A percentile compares a stretch with the other conserved stretches of the same genome.
These are phyloP conservation scores for Barnettozyma pratensis DNA, from an alignment of 805 yeast species.

Conservation along the genomic window DNA sequence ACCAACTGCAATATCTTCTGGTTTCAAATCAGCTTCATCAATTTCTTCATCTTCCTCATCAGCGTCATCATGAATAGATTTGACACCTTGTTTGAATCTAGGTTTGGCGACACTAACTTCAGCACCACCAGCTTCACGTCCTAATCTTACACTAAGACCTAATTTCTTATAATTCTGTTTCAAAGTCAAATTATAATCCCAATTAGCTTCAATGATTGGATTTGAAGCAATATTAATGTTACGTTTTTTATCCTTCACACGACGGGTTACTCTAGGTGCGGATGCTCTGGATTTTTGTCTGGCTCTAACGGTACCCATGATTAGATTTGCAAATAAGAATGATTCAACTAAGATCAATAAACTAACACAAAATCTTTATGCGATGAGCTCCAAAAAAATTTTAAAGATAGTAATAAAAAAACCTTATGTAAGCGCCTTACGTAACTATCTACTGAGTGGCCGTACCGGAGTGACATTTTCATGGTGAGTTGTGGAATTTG, in stretches of 20 bases:
- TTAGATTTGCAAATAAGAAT: background rate
- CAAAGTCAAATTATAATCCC: conserved; percentile 82
- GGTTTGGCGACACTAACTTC: conserved; percentile 48
- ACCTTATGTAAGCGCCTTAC: background rate
- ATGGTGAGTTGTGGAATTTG: no score
- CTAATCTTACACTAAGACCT: conserved; percentile 68
- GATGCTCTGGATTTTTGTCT: conserved; percentile 78
- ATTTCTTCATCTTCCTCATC: conserved; percentile 10
- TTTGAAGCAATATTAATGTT: conserved; percentile 62
- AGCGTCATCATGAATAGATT: conserved; percentile 19
- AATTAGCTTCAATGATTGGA: conserved; percentile 80
- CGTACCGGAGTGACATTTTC: background rate
- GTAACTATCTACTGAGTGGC: background rate
- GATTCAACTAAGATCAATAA: no score
- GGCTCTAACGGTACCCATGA: conserved; percentile 72
- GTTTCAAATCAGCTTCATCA: conserved; percentile 31
- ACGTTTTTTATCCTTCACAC: conserved; percentile 64
- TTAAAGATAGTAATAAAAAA: background rate
- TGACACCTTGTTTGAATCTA: conserved; percentile 27
- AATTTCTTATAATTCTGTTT: conserved; percentile 81
- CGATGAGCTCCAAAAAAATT: background rate
- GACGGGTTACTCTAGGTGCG: conserved; percentile 63
- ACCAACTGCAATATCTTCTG: conserved; percentile 63
- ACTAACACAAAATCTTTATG: background rate
- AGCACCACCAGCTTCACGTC: conserved; percentile 73